Base-by-base conservation (phyloP, 169 alveolate genomes). In the Plasmodium gaboni region DNA sequence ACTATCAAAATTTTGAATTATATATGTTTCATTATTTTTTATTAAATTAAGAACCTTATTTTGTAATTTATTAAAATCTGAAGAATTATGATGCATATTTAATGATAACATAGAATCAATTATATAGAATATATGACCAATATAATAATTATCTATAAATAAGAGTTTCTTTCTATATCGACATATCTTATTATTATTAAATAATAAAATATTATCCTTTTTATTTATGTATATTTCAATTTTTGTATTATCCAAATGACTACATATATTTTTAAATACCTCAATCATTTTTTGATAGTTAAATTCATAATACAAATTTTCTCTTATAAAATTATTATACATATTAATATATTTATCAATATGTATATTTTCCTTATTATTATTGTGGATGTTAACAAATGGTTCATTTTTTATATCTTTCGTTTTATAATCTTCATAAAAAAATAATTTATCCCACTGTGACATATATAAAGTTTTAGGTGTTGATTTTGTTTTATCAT, bases 11-110 rank as follows among this genome's bases (percentile, higher is more conserved):
- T 83, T 83, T 19, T 68, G 53, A 17, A 83, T 68, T 68, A 83
- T 83, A 46, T 83, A 83, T 44, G 32, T 42, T 68, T 83, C 91
- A 68, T 83, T 83, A 83, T 83, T 68, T 83, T 83, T 83, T 68
- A 83, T 63, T 19, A 68, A 15, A 28, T 68, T 83, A 24, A 83
- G 28, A 83, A 83, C 60, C 68, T 68, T 67, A 67, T 68, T 83
- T 55, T 83, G 53, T 48, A 83, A 42, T 57, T 55, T 68, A 42
- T 55, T 53, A 60, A 83, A 68, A 55, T 69, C 13, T 7, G 69
- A 32, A 12, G 42, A 53, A 83, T 83, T 83, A 63, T 68, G 63
- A 48, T 83, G 91, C 59, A 71, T 74, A 57, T 83, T 83, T 53
- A 83, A 24, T 51, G 85, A 28, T 68, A 83, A 24, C 48, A 83